Percentiles rank a stretch among this genome's conserved stretches.
These are phyloP conservation scores for Medicago arabica DNA, from an alignment of 306 rosid species.

Conservation along the genomic window DNA sequence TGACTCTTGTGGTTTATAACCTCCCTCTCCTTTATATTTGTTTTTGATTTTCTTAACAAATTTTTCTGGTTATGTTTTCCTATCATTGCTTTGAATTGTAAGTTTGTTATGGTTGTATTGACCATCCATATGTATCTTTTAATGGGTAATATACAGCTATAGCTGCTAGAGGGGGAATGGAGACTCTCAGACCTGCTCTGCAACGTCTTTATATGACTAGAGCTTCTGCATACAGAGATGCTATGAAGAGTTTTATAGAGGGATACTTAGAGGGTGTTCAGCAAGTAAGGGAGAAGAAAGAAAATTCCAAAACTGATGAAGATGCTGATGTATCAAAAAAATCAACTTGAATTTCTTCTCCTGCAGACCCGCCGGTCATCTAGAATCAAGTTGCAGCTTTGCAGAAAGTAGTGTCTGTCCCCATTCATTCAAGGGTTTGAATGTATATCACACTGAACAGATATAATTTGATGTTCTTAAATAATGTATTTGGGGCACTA, in stretches of 20 bases:
- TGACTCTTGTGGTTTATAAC: conserved; percentile 8
- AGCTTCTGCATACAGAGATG: conserved; percentile 87
- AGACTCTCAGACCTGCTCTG: conserved; percentile 78
- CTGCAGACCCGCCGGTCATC: conserved; percentile 6
- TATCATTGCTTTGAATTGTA: conserved; percentile 2
- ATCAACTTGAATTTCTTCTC: conserved; percentile 47
- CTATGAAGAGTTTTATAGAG: conserved; percentile 80
- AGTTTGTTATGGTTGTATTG: conserved; percentile 37
- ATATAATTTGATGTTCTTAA: conserved; percentile 32
- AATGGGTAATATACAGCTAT: conserved; percentile 60
- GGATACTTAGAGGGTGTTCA: conserved; percentile 87
- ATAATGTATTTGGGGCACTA: conserved; percentile 33
- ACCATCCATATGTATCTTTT: conserved; percentile 34
- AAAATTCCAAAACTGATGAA: conserved; percentile 55
- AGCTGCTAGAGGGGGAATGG: conserved; percentile 77
- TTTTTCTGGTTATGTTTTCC: conserved; percentile 22
- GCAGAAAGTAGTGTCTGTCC: conserved; percentile 33
- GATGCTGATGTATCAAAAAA: conserved; percentile 50
- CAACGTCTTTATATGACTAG: conserved; percentile 90
- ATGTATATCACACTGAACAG: not conserved
- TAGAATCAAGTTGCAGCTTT: conserved; percentile 35
- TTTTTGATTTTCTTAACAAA: not conserved
- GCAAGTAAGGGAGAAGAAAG: conserved; percentile 68
- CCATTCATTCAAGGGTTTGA: conserved; percentile 10
- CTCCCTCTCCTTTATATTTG: not conserved